phyloP scores from a whole-genome alignment of 2,329 filamentous ascomycete species.

The Ophiostoma quercus region DNA sequence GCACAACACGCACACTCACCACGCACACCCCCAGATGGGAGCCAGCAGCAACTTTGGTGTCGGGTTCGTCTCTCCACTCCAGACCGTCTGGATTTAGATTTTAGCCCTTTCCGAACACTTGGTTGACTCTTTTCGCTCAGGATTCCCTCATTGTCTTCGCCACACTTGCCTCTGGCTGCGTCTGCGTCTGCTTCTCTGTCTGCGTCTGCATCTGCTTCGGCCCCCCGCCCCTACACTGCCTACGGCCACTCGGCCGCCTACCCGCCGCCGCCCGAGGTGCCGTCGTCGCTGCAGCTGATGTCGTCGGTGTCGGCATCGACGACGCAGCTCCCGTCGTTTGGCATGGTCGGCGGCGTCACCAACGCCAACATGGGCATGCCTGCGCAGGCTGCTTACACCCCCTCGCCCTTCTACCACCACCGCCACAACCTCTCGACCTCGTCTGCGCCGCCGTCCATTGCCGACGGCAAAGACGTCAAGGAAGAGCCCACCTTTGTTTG shows the following conservation, averaged over 20 bases:
- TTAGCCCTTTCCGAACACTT: conserved; percentile 19
- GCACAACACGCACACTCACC: conserved; percentile 28
- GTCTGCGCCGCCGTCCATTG: conserved; percentile 34
- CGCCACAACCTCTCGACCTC: conserved; percentile 38
- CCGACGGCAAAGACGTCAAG: conserved; percentile 32
- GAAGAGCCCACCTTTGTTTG: conserved; percentile 18
- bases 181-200: background rate
- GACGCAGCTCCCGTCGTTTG: conserved; percentile 38
- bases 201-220: background rate
- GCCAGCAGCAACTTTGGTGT: conserved; percentile 45
- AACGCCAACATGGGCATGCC: background rate
- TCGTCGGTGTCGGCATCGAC: conserved; percentile 31
- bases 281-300: conserved; percentile 34
- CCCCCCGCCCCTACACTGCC: conserved; percentile 27
- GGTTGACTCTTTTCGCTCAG: conserved; percentile 37
- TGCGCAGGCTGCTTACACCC: no score
- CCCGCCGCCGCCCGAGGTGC: conserved; percentile 42
- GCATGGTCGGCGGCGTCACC: background rate
- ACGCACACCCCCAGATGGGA: conserved; percentile 40
- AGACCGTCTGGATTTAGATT: conserved; percentile 49
- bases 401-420: conserved; percentile 32
- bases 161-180: conserved; percentile 19
- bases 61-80: conserved; percentile 61
- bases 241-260: conserved; percentile 28
- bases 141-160: conserved; percentile 22